Base-by-base conservation (phyloP, 2,329 filamentous ascomycete genomes). In the Xylariales sp. region DNA sequence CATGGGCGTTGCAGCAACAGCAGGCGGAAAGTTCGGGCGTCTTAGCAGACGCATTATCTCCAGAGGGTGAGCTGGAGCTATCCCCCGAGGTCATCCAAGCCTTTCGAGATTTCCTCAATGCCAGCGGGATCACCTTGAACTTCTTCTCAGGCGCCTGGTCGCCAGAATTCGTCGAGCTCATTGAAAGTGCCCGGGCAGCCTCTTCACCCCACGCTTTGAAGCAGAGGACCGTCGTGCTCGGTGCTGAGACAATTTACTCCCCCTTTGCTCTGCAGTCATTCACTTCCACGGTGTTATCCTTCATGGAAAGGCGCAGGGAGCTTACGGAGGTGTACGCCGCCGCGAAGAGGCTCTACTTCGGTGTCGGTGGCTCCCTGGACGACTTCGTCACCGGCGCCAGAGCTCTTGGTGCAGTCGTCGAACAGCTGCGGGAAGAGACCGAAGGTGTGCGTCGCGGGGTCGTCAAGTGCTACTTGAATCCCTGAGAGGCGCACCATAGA, bases 231-330 rank as follows among this genome's bases (percentile, higher is more conserved):
- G 60, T 85, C 3, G 64, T 90, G 5, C 63, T 93, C 2, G 87
- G 82, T 1, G 84, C 85, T 1, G 87, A 93, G 61, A 93, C 87
- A 0, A 91, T 93, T 30, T 93, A 93, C 61, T 88, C 82, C 3
- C 85, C 85, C 0, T 79, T 81, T 40, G 82, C 84, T 0, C 71
- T 89, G 16, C 65, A 67, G 24, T 72, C 78, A 0, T 93, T 91
- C 54, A 77, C 81, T 1, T 76, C 83, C 27, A 80, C 81, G 5
- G 65, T 89, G 11, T 70, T 83, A 29, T 63, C 63, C 30, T 55
- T 67, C 15, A 61, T 62, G 34, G 69, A 80, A 34, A 52, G 59
- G 33, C 48, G 54, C 3, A 54, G 55, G 4, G 66, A 69, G 35
- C 63, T 66, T 36, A 76, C 79, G 0, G 74, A 74, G 33, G 80